Conservation (phyloP, 2,329 filamentous ascomycete species). For the Sarocladium brachiariae region DNA sequence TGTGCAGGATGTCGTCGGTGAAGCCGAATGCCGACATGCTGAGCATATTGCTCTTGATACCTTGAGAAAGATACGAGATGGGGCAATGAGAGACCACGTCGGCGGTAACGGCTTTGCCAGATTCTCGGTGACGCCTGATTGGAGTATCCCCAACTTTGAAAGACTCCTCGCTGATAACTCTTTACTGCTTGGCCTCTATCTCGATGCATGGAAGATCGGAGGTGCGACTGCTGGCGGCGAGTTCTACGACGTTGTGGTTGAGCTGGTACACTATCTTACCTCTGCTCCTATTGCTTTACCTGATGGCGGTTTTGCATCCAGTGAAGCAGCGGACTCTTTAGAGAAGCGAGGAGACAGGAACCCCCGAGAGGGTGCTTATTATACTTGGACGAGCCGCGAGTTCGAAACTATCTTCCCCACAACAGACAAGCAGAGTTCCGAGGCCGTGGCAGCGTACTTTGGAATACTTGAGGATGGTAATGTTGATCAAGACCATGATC, state of each 20-base stretch:
- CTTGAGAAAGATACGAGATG: conserved; percentile 61
- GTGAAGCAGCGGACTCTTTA: conserved; percentile 83
- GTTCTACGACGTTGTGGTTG: conserved; percentile 70
- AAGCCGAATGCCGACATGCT: conserved; percentile 66
- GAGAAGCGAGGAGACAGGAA: conserved; percentile 68
- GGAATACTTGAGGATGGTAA: conserved; percentile 81
- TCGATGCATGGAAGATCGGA: conserved; percentile 71
- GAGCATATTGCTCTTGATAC: conserved; percentile 76
- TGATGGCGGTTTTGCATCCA: conserved; percentile 74
- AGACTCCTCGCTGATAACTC: conserved; percentile 95
- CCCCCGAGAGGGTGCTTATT: conserved; percentile 87
- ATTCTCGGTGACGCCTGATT: conserved; percentile 86
- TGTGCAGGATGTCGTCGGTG: conserved; percentile 82
- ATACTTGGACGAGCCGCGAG: conserved; percentile 87
- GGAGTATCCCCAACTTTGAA: conserved; percentile 93
- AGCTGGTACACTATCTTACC: conserved; percentile 82
- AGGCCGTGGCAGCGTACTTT: conserved; percentile 77
- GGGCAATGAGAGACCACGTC: conserved; percentile 49
- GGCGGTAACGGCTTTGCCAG: conserved; percentile 52
- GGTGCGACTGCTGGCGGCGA: conserved; percentile 52
- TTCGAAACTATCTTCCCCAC: conserved; percentile 63
- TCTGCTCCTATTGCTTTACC: conserved; percentile 58
- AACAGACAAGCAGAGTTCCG: conserved; percentile 50
- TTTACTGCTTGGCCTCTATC: conserved; percentile 73
- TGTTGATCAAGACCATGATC: conserved; percentile 72